Evolutionary conservation across 345 rosid genomes (phyloP).

Genomic region (Dipteronia sinensis): DNA sequence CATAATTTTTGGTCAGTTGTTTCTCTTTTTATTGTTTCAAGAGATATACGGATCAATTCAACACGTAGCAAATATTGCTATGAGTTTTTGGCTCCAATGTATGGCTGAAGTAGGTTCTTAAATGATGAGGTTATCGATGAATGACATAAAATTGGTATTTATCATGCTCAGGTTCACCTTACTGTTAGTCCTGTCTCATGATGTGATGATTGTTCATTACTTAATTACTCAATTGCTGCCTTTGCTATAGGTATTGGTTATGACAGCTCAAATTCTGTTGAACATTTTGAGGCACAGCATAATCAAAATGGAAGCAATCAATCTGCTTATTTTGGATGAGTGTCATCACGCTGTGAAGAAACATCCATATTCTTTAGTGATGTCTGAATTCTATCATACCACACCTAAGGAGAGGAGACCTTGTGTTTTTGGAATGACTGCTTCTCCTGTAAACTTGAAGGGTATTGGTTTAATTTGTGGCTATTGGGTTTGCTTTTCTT

Average conservation of each 20-base stretch:
- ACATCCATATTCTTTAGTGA: conserved; percentile 96
- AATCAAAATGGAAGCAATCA: conserved; percentile 82
- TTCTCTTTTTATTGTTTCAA: not conserved
- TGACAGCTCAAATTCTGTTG: conserved; percentile 97
- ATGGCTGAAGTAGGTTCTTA: not conserved
- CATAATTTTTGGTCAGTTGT: not conserved
- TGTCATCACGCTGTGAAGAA: conserved; percentile 99
- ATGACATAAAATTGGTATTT: not conserved
- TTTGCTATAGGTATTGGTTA: conserved; percentile 72
- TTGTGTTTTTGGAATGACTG: conserved; percentile 97
- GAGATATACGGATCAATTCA: not conserved
- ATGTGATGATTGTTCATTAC: conserved; percentile 15
- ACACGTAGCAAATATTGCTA: not conserved
- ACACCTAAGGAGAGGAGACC: conserved; percentile 89
- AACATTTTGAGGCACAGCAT: conserved; percentile 97
- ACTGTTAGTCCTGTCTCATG: not conserved
- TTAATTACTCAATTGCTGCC: conserved; percentile 11
- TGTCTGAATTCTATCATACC: conserved; percentile 98
- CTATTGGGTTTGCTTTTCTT: conserved; percentile 9
- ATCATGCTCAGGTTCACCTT: not conserved
- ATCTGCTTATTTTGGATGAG: conserved; percentile 93
- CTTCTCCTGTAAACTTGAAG: conserved; percentile 96
- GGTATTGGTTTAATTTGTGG: conserved; percentile 46
- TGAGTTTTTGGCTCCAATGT: not conserved
- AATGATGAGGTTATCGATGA: not conserved